Conservation (phyloP, 352 stramenopile genomes). For the Pythium brachiatum region DNA sequence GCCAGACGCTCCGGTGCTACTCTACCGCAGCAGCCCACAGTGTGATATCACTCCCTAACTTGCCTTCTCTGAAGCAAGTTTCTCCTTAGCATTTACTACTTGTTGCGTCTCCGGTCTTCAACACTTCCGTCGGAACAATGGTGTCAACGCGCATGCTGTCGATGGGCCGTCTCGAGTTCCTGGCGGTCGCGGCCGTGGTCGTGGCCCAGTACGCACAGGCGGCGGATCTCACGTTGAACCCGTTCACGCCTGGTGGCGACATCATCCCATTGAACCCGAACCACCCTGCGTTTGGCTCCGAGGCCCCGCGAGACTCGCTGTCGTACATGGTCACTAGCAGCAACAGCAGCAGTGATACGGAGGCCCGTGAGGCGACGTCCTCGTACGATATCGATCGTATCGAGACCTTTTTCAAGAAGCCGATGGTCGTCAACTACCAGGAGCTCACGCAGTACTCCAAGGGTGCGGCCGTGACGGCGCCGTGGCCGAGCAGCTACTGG, state of each 20-base stretch:
- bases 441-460: conserved; percentile 16
- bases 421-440: conserved; percentile 18
- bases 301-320: conserved; percentile 6
- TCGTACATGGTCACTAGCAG: neutral
- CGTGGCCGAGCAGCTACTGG: conserved; percentile 25
- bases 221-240: neutral
- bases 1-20: conserved; percentile 3
- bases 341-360: neutral
- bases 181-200: neutral
- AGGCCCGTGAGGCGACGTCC: conserved; percentile 11
- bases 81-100: conserved; percentile 1
- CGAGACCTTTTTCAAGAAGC: conserved; percentile 16
- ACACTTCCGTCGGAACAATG: neutral
- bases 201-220: neutral
- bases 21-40: neutral
- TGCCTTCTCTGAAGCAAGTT: conserved; percentile 7
- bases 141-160: neutral
- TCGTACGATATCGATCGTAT: conserved; percentile 14
- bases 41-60: conserved; percentile 12
- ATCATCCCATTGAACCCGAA: conserved; percentile 27
- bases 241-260: conserved; percentile 17
- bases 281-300: conserved; percentile 13
- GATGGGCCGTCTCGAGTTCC: conserved; percentile 12
- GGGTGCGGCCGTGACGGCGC: neutral
- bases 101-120: conserved; percentile 1